Evolutionary conservation across 805 yeast genomes (phyloP).

Genomic region (Sugiyamaella qingdaonensis): DNA sequence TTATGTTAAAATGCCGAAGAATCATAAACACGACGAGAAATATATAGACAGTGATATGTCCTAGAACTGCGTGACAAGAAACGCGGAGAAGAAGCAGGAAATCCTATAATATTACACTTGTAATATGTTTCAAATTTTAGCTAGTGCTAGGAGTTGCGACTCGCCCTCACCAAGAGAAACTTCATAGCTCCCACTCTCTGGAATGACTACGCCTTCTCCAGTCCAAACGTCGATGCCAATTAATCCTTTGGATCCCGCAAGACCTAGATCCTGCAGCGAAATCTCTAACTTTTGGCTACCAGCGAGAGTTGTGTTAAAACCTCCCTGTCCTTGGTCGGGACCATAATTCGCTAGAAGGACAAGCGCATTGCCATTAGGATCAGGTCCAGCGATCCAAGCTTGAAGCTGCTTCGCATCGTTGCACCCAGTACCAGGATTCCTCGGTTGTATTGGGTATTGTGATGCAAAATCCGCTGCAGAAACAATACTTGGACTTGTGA

Average conservation of each 20-base stretch:
- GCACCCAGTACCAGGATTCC: conserved; percentile 14
- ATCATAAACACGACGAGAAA: no score
- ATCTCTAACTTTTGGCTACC: conserved; percentile 7
- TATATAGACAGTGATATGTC: no score
- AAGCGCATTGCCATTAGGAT: conserved; percentile 5
- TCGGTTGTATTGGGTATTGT: conserved; percentile 14
- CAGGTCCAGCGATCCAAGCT: conserved; percentile 16
- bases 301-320: conserved; percentile 6
- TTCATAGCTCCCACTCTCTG: background rate
- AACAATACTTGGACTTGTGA: conserved; percentile 8
- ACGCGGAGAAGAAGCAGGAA: no score
- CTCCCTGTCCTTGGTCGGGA: conserved; percentile 17
- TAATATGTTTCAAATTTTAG: background rate
- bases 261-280: conserved; percentile 12
- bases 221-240: conserved; percentile 9
- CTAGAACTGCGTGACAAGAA: background rate
- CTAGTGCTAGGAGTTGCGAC: conserved; percentile 1
- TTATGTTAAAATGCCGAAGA: no score
- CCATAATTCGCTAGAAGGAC: conserved; percentile 13
- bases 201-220: background rate
- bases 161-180: conserved; percentile 9
- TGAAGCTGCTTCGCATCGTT: conserved; percentile 11
- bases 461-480: conserved; percentile 13
- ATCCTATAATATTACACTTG: background rate
- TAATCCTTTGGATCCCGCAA: background rate